Evolutionary conservation across 2,329 filamentous ascomycete species (phyloP), one percentile per base, ranked within the genome.

Genomic region (Monilinia fructicola): DNA sequence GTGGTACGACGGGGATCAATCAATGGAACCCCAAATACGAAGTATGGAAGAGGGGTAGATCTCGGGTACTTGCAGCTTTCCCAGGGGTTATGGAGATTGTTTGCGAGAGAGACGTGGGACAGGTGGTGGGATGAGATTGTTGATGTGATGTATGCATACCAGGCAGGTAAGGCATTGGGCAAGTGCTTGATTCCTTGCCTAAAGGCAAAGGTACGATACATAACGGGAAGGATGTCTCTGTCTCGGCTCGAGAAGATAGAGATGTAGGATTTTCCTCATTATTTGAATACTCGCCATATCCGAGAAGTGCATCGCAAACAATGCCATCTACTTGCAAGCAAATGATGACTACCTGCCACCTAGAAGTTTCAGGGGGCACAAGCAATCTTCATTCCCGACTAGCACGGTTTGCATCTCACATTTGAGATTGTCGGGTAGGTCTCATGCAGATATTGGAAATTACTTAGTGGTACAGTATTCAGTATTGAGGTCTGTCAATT

Each of bases 261-360:
- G 11, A 48, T 35, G 16, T 18, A 38, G 4, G 18, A 31, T 60
- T 26, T 38, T 9, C 21, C 35, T 38, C 21, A 38, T 48, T 48
- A 21, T 60, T 60, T 50, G 44, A 26, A 38, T 60, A 60, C 58
- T 48, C 44, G 58, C 23, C 58, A 60, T 50, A 60, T 60, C 58
- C 58, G 58, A 60, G 35, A 48, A 26, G 42, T 50, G 31, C 31
- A 50, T 38, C 58, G n/a, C 58, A 60, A 60, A 60, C 58, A 26
- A 50, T 60, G 12, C 42, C 38, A 38, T 60, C 58, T 38, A 10
- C 10, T 35, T 48, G 11, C 21, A 9, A 9, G 21, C 14, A 35
- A 23, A 23, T 48, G 28, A 60, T 23, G 28, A 2, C 28, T 23
- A 26, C 31, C 28, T 60, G 12, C 21, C 23, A 10, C 1, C 44